Base-by-base conservation (phyloP, 352 stramenopile species). In the Phytophthora ohioensis region DNA sequence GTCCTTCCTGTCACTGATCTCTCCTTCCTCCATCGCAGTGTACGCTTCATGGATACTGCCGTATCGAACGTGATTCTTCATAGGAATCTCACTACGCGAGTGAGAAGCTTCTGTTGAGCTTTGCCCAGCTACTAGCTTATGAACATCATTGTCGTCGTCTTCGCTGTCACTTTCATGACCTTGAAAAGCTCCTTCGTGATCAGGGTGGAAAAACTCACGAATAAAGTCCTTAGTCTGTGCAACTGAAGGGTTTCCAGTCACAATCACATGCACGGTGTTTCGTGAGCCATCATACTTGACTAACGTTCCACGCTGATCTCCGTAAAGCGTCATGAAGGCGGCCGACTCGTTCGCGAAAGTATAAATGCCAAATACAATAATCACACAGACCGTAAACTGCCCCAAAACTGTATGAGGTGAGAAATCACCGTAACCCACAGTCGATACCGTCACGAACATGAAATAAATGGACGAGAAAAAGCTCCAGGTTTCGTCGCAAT, bases 391-490 rank as follows among this genome's bases (percentile, higher is more conserved):
- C 45, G 82, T 84, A 52, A 91, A 66, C 36, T 93, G 87, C 0
- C 89, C 88, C 12, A 95, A 71, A 30, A 96, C 87, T 0, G 90
- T 96, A 58, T 93, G 92, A 30, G 90, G 90, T 1, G 81, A 92
- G 51, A 96, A 94, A 63, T 96, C 90, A 3, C 90, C 90, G 53
- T 96, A 96, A 0, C 90, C 90, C 34, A 96, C 90, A 5, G 90
- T 96, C 9, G 88, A 95, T 9, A 94, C 88, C 3, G 90, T 96
- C 53, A 96, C 90, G 47, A 96, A 94, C 81, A 94, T 95, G 51
- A 95, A 96, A 69, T 96, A 96, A 48, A 96, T 91, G 38, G 88
- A 91, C 49, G 87, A 90, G 49, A 96, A 96, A 48, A 94, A 89
- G 64, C 85, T 94, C 90, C 88, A 95, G 2, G 87, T 91, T 70